Conservation (phyloP, 2,329 filamentous ascomycete species). For the Nannizziopsis barbatae region DNA sequence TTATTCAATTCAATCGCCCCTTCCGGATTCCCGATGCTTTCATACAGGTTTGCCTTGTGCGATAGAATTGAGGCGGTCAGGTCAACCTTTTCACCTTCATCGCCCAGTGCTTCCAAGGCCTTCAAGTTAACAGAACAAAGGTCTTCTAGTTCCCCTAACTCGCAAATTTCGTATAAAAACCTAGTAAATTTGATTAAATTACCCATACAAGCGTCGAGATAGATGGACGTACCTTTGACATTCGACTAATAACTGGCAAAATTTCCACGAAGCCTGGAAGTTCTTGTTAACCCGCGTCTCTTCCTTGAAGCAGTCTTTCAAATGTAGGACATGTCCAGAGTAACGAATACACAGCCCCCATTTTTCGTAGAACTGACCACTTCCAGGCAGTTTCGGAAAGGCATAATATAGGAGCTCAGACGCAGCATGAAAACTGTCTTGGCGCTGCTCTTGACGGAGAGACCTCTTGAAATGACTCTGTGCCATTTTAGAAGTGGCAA, state of each 20-base stretch:
- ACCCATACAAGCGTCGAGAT: no score
- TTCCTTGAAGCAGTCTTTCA: constrained; percentile 7
- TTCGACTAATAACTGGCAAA: constrained; percentile 5
- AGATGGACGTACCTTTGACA: constrained; percentile 4
- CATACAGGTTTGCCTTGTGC: no score
- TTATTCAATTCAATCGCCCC: constrained; percentile 5
- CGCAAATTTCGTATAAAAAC: no score
- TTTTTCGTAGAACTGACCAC: neutral
- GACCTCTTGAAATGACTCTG: neutral
- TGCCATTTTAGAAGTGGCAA: no score
- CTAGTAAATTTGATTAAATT: no score
- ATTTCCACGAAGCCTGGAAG: constrained; percentile 1
- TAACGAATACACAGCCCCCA: constrained; percentile 5
- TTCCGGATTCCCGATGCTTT: neutral
- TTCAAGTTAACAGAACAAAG: no score
- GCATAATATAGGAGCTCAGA: constrained; percentile 1
- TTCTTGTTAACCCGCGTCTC: neutral
- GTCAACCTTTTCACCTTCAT: no score
- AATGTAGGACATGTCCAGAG: neutral
- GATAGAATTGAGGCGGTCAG: no score
- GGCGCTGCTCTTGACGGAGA: neutral
- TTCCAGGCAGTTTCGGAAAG: constrained; percentile 3
- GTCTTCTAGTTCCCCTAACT: no score
- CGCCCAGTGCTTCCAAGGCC: no score
- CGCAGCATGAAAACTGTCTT: constrained; percentile 3